Conservation (phyloP, 228 moss, liverwort and hornwort genomes). For the Sphagnum magellanicum region DNA sequence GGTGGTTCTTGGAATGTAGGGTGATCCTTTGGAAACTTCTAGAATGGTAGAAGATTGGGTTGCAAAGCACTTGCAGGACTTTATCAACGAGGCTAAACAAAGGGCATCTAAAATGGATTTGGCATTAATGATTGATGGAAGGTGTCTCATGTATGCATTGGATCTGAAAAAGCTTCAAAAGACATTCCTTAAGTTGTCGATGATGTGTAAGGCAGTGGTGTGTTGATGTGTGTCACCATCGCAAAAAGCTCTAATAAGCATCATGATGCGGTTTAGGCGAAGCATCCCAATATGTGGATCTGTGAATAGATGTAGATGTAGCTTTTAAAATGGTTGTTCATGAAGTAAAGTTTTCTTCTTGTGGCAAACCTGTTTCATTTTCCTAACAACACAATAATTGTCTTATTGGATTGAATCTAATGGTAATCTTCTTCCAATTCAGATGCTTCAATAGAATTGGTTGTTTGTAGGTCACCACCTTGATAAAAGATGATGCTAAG, state of each 20-base stretch:
- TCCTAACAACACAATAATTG: too few relatives aligned
- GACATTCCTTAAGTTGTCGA: conserved; percentile 64
- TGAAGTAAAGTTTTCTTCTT: too few relatives aligned
- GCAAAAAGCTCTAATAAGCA: conserved; percentile 79
- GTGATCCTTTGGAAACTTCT: conserved; percentile 69
- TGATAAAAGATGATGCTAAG: conserved; percentile 84
- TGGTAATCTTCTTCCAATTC: too few relatives aligned
- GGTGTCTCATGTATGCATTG: conserved; percentile 88
- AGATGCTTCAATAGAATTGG: not conserved
- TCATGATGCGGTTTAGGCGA: too few relatives aligned
- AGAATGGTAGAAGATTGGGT: conserved; percentile 67
- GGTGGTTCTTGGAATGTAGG: conserved; percentile 24
- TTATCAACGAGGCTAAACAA: conserved; percentile 37
- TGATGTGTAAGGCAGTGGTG: conserved; percentile 82
- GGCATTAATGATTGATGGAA: conserved; percentile 89
- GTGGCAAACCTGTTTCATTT: too few relatives aligned
- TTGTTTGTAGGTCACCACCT: conserved; percentile 62
- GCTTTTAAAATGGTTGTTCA: too few relatives aligned
- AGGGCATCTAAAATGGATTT: conserved; percentile 46
- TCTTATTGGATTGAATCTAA: too few relatives aligned
- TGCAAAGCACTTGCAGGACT: conserved; percentile 51
- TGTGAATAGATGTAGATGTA: too few relatives aligned
- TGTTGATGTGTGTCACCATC: conserved; percentile 93
- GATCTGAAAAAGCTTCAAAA: conserved; percentile 58
- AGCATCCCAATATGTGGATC: too few relatives aligned